Base-by-base conservation (phyloP, 1,139 yeast genomes). In the Hyphopichia burtonii region DNA sequence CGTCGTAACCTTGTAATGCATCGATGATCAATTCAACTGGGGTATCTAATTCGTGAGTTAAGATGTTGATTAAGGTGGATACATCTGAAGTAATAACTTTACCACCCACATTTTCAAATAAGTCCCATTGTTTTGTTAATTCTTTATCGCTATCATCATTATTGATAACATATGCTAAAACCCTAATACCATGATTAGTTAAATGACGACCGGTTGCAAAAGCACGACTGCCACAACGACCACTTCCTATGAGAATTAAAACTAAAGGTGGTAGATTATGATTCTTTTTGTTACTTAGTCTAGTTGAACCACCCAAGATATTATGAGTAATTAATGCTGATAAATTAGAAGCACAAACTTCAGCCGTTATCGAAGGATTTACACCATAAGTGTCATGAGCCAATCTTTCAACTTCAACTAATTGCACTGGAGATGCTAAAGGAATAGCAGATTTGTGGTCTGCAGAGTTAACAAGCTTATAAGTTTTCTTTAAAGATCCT, bases 191-290 rank as follows among this genome's bases (percentile, higher is more conserved):
- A 48, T 86, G 85, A 56, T 87, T 87, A 36, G 85, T 70, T 46
- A 91, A 70, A 51, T 86, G 91, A 48, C 96, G 80, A 0, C 91
- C 96, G 0, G 93, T 74, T 0, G 93, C 88, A 44, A 88, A 66
- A 0, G 94, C 91, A 42, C 90, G 68, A 7, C 82, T 74, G 12
- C 96, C 96, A 23, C 93, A 76, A 44, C 86, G 72, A 45, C 82
- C 83, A 52, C 84, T 80, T 20, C 96, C 96, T 11, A 82, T 82
- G 23, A 89, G 68, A 8, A 86, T 66, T 14, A 90, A 69, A 3
- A 87, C 85, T 44, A 88, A 65, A 1, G 96, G 96, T 9, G 93
- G 86, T 18, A 87, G 73, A 57, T 88, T 89, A 57, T 84, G 89
- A 57, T 84, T 85, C 42, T 59, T 62, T 36, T 72, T 69, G 38